Evolutionary conservation across 2,329 filamentous ascomycete species (phyloP).

Genomic region (Hypoxylon sp.): DNA sequence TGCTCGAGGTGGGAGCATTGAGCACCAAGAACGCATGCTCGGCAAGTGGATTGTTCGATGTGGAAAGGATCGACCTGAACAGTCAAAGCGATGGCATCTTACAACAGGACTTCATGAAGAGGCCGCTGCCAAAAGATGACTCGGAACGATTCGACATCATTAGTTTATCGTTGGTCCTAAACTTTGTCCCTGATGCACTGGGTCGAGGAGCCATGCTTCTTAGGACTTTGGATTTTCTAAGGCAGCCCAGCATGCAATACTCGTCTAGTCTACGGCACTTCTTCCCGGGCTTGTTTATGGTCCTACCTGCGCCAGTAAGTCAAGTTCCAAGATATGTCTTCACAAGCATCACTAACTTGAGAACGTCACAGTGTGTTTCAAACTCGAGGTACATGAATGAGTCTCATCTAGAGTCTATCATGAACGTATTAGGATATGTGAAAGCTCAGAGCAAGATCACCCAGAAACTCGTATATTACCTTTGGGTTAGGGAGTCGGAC

Average conservation of each 20-base stretch:
- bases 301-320: conserved; percentile 77
- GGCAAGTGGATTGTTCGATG: conserved; percentile 74
- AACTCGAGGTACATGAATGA: conserved; percentile 94
- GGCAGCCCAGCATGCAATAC: conserved; percentile 45
- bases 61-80: conserved; percentile 89
- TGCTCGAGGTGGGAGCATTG: conserved; percentile 91
- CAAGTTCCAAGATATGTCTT: background rate
- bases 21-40: conserved; percentile 89
- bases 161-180: conserved; percentile 91
- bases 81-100: conserved; percentile 84
- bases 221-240: conserved; percentile 78
- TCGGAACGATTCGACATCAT: conserved; percentile 85
- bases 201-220: conserved; percentile 87
- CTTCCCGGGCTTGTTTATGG: conserved; percentile 84
- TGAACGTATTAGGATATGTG: conserved; percentile 80
- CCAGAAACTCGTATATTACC: conserved; percentile 85
- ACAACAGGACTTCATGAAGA: conserved; percentile 94
- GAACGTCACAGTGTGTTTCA: conserved; percentile 68
- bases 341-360: conserved; percentile 18
- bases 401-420: conserved; percentile 74
- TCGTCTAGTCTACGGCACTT: conserved; percentile 46
- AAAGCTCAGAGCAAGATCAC: conserved; percentile 76
- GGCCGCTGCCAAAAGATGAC: conserved; percentile 74
- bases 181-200: conserved; percentile 85
- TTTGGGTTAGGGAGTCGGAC: conserved; percentile 72